Conservation (phyloP, 805 yeast genomes). For the Ogataea salicorniae region DNA sequence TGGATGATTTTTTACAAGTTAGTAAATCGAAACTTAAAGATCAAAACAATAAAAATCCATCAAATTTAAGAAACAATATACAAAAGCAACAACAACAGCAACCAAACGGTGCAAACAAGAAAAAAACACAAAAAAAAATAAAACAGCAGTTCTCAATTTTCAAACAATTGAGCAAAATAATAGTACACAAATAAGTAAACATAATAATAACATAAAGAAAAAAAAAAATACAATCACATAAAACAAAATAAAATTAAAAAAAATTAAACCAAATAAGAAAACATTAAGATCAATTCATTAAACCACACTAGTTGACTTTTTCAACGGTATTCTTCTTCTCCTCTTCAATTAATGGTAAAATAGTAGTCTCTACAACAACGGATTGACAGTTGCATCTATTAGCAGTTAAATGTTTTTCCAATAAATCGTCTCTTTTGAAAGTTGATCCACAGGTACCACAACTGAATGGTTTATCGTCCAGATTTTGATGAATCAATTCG, state of each 20-base stretch:
- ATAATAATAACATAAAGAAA: too few species aligned
- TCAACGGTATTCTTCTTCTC: too few species aligned
- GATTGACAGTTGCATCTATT: conserved; percentile 8
- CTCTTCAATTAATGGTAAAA: too few species aligned
- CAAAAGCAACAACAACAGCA: background rate
- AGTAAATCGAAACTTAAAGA: background rate
- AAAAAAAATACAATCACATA: too few species aligned
- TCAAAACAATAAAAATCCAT: background rate
- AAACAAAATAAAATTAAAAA: too few species aligned
- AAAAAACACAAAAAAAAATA: too few species aligned
- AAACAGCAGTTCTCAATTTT: too few species aligned
- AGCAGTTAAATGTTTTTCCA: conserved; percentile 14
- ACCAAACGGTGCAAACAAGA: background rate
- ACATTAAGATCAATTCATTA: too few species aligned
- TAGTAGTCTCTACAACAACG: background rate
- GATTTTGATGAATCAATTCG: conserved; percentile 13
- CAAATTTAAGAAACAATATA: background rate
- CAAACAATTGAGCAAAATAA: too few species aligned
- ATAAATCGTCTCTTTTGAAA: conserved; percentile 17
- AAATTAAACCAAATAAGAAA: too few species aligned
- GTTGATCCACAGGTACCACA: conserved; percentile 13
- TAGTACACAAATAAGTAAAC: too few species aligned
- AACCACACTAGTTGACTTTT: too few species aligned
- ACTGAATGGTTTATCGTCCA: conserved; percentile 12
- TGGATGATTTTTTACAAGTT: background rate